Conservation (phyloP, 1,284 basidiomycete genomes). For the Tylopilus sp. region DNA sequence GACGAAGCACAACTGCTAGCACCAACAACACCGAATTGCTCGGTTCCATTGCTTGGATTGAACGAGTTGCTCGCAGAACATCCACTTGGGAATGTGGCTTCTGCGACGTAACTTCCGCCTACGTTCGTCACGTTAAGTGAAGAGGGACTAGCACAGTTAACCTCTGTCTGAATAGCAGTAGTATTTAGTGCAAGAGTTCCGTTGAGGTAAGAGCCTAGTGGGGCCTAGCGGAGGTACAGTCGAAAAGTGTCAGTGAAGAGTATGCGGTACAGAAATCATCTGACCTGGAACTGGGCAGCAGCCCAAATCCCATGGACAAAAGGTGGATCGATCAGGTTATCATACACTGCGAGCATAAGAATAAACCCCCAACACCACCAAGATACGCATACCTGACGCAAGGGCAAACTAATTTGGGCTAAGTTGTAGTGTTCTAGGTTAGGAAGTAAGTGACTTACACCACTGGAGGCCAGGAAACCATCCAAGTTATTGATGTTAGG, state of each 20-base stretch:
- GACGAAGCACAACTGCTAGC: constrained; percentile 40
- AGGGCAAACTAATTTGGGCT: constrained; percentile 39
- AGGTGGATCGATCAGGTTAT: constrained; percentile 50
- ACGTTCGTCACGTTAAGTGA: constrained; percentile 28
- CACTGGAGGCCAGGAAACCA: constrained; percentile 58
- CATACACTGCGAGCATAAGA: constrained; percentile 42
- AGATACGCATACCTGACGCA: constrained; percentile 37
- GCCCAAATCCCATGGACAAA: constrained; percentile 53
- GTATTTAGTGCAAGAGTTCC: constrained; percentile 54
- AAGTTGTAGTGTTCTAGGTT: not conserved
- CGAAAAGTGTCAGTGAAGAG: not conserved
- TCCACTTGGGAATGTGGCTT: constrained; percentile 43
- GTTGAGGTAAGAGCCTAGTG: constrained; percentile 43
- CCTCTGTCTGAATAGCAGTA: constrained; percentile 48
- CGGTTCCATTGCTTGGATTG: constrained; percentile 37
- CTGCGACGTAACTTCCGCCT: constrained; percentile 35
- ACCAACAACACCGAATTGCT: constrained; percentile 49
- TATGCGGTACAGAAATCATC: constrained; percentile 5
- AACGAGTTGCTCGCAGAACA: constrained; percentile 44
- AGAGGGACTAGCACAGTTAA: constrained; percentile 47
- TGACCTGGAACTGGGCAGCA: constrained; percentile 48
- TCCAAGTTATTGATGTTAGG: constrained; percentile 45
- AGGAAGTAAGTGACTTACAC: constrained; percentile 38
- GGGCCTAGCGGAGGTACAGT: constrained; percentile 31
- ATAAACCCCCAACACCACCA: constrained; percentile 1